Evolutionary conservation across 2,329 filamentous ascomycete genomes (phyloP), one percentile per base, ranked within the genome.

Genomic region (Beauveria caledonica): DNA sequence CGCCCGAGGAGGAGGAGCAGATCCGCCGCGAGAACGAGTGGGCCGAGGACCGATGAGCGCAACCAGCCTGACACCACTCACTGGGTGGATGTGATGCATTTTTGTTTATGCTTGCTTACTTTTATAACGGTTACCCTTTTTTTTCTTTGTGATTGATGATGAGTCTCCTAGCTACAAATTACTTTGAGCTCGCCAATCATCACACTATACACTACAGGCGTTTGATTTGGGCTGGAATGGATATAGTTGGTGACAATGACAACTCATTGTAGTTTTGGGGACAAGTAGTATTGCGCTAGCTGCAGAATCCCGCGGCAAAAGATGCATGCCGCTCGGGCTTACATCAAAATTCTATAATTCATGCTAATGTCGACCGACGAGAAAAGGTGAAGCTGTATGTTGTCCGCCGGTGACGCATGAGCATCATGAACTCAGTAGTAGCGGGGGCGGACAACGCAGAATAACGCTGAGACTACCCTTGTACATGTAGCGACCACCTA

Each of bases 1-100:
- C 94, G 0, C 91, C 93, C 2, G 94, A 99, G 76, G 94, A 99
- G 78, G 94, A 99, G 76, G 94, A 99, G 72, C 94, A 99, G 82
- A 99, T 94, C 65, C 88, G 90, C 61, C 85, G 90, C 4, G 90
- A 94, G 80, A 94, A 94, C 73, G 90, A 94, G 77, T 94, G 90
- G 90, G 90, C 90, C 50, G 90, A 94, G 80, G 90, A 94, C 68
- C 85, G 86, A 68, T 89, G 81, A 80, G 66, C 11, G 57, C 25
- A 15, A 23, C 5, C 5, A 40, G 25, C n/a, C 27, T 42, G 42
- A 23, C 21, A 11, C 21, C n/a, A 29, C 13, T 29, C 2, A 9
- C 21, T 3, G 25, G 46, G 36, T 52, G 13, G 33, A 36, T 36
- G 40, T 46, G 57, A 45, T 59, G 49, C 57, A 52, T 52, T 46